Conservation (phyloP, 495 filamentous ascomycete species). For the Neurospora sp. region DNA sequence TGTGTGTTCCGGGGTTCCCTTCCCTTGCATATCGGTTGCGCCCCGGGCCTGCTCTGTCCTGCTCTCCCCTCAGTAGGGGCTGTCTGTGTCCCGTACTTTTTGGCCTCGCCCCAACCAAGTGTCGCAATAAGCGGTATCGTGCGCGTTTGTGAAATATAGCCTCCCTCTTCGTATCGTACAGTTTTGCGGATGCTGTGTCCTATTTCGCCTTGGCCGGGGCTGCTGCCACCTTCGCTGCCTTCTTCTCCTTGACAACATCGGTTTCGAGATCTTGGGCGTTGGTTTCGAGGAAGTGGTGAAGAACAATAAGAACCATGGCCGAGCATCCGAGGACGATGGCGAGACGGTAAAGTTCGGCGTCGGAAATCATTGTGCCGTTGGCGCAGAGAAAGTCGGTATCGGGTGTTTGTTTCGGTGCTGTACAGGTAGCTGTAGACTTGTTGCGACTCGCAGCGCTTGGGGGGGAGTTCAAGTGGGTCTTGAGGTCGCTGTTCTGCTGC, state of each 20-base stretch:
- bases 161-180: constrained; percentile 9
- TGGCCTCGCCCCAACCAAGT: background rate
- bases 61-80: background rate
- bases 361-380: constrained; percentile 66
- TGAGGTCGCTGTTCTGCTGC: background rate
- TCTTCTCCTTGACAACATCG: constrained; percentile 49
- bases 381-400: background rate
- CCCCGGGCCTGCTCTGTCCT: background rate
- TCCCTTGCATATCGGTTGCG: background rate
- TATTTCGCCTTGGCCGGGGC: constrained; percentile 17
- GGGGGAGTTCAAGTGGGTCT: background rate
- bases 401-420: background rate
- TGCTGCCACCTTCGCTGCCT: constrained; percentile 45
- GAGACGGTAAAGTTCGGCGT: constrained; percentile 72
- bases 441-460: background rate
- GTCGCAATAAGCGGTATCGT: background rate
- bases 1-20: background rate
- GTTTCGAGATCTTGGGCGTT: constrained; percentile 56
- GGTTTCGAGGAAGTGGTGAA: constrained; percentile 96
- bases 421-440: background rate
- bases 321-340: constrained; percentile 88
- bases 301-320: constrained; percentile 85
- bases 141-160: background rate
- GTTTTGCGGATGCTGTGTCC: background rate
- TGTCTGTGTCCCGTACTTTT: background rate